Evolutionary conservation across 306 rosid species (phyloP).

Genomic region (Amphicarpaea edgeworthii): DNA sequence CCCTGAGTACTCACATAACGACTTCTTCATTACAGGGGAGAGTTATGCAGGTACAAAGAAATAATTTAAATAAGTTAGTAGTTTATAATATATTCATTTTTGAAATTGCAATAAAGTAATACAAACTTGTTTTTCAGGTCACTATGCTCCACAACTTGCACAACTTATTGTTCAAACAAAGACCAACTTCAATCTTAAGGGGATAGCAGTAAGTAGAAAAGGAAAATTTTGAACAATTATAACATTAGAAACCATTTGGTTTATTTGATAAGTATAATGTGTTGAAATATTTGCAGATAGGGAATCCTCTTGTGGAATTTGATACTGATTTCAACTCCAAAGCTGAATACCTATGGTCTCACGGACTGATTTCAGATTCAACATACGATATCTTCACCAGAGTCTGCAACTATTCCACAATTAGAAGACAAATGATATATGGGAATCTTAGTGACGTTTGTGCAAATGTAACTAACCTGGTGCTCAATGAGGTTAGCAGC

Average conservation of each 20-base stretch:
- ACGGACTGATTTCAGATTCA: constrained; percentile 66
- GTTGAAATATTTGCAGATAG: constrained; percentile 53
- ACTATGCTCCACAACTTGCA: constrained; percentile 84
- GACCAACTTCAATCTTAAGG: constrained; percentile 58
- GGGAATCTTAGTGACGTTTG: constrained; percentile 44
- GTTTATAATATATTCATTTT: neutral
- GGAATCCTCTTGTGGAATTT: constrained; percentile 72
- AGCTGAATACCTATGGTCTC: constrained; percentile 64
- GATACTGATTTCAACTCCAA: constrained; percentile 61
- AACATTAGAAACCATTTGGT: neutral
- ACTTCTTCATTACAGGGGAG: constrained; percentile 70
- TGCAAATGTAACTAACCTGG: constrained; percentile 4
- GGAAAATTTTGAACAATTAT: neutral
- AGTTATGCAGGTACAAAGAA: constrained; percentile 64
- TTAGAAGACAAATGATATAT: constrained; percentile 40
- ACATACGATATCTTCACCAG: constrained; percentile 41
- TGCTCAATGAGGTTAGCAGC: constrained; percentile 39
- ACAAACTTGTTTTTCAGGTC: constrained; percentile 52
- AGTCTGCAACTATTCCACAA: constrained; percentile 60
- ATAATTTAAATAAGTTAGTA: neutral
- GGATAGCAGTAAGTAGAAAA: constrained; percentile 65
- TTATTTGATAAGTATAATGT: neutral
- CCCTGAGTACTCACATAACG: constrained; percentile 55
- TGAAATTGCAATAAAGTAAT: neutral
- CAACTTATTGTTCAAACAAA: constrained; percentile 56